Evolutionary conservation across 2,329 filamentous ascomycete species (phyloP).

Genomic region (Aspergillus sojae): DNA sequence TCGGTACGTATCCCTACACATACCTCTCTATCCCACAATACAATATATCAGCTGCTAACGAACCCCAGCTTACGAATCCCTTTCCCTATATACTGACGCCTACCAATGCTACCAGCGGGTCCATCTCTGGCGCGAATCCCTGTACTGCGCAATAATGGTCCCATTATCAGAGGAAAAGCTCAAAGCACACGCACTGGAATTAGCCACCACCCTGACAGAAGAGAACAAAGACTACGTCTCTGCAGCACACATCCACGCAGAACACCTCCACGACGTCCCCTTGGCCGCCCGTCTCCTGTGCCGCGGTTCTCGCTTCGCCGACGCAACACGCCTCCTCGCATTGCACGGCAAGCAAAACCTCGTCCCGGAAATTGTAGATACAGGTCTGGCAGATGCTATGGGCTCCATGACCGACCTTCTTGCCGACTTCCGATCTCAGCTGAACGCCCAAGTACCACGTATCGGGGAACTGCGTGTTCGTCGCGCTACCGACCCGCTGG

Average conservation of each 20-base stretch:
- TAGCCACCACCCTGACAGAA: constrained; percentile 79
- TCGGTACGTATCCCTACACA: constrained; percentile 48
- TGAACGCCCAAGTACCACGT: constrained; percentile 81
- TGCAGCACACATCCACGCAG: constrained; percentile 77
- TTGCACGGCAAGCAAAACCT: constrained; percentile 64
- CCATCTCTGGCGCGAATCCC: constrained; percentile 87
- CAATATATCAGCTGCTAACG: constrained; percentile 12
- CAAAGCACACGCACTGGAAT: constrained; percentile 66
- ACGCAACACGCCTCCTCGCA: constrained; percentile 78
- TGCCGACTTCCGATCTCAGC: constrained; percentile 86
- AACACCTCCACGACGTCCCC: constrained; percentile 75
- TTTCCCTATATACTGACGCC: constrained; percentile 72
- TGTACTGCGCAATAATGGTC: constrained; percentile 75
- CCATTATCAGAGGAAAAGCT: constrained; percentile 65
- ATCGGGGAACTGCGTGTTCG: constrained; percentile 79
- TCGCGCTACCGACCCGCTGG: constrained; percentile 80
- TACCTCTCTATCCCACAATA: not conserved
- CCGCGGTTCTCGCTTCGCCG: constrained; percentile 82
- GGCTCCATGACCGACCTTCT: constrained; percentile 85
- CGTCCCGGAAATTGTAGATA: constrained; percentile 71
- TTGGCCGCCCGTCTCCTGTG: constrained; percentile 76
- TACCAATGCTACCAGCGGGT: constrained; percentile 82
- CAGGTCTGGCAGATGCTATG: constrained; percentile 77
- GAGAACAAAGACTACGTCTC: constrained; percentile 76
- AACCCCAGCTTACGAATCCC: constrained; percentile 73